Base-by-base conservation (phyloP, 2,329 filamentous ascomycete genomes). In the Talaromyces sp. region DNA sequence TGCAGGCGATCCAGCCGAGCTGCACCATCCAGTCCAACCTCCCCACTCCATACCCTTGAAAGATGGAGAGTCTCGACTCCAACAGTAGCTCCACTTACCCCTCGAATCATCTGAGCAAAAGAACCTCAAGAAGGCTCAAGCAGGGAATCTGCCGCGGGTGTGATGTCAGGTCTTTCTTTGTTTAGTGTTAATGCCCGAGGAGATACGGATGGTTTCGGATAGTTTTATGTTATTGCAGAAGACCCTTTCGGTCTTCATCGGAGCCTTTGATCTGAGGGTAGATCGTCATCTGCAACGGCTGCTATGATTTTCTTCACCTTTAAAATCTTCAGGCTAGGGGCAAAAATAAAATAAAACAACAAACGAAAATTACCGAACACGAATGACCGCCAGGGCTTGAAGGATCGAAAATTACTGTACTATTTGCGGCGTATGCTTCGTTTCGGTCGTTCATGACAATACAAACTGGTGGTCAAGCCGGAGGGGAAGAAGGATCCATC, bases 261-360 rank as follows among this genome's bases (percentile, higher is more conserved):
- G 11, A 17, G 42, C 29, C n/a, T n/a, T 27, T 44, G 42, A 44
- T 44, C 42, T 5, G 9, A 9, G 24, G 42, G 5, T 27, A 44
- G 45, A 47, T 39, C 33, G 16, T 46, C 50, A 57, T 59, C 58
- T 57, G 54, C 51, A 61, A 61, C 58, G 54, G 51, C 49, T 57
- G 9, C 24, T 53, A 43, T 40, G 52, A 52, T 56, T 49, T 56
- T 56, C 57, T 56, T 60, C 58, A 42, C 45, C 9, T 27, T 27
- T 5, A 27, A 27, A 27, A 27, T 27, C 24, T 4, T 27, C 24
- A 27, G 24, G 24, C 24, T 27, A 5, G 24, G 9, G n/a, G n/a
- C n/a, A n/a, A n/a, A 32, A 7, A 32, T 32, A 32, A 32, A 32
- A 32, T 32, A 35, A 35, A 35, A 16, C 11, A 35, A 16, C 11